Percentiles rank a stretch among this genome's conserved stretches.
These are phyloP conservation scores for Penicillium sp. DNA, from an alignment of 2,329 filamentous ascomycete genomes.

Conservation along the genomic window DNA sequence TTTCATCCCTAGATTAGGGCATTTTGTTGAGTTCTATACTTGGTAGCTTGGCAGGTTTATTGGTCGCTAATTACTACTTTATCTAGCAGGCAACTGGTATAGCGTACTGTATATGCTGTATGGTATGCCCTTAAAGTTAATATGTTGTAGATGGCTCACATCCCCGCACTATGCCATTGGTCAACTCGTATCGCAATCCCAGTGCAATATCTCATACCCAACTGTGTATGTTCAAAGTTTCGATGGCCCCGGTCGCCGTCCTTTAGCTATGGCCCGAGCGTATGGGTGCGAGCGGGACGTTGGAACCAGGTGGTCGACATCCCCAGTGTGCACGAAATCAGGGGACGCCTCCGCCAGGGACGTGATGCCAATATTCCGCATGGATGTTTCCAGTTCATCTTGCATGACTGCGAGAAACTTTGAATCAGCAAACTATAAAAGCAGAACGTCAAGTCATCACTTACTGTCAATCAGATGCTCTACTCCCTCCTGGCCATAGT, in stretches of 20 bases:
- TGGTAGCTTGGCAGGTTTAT: neutral
- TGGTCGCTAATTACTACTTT: neutral
- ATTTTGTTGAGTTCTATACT: neutral
- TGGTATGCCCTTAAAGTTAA: neutral
- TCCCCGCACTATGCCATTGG: neutral
- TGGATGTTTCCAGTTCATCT: slow-evolving; percentile 50
- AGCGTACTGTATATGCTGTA: neutral
- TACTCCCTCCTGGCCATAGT: slow-evolving; percentile 55
- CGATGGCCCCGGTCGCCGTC: slow-evolving; percentile 20
- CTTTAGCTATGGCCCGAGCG: slow-evolving; percentile 37
- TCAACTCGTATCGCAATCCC: neutral
- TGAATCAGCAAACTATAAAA: neutral
- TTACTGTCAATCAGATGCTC: slow-evolving; percentile 56
- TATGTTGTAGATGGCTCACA: neutral
- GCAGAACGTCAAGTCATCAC: slow-evolving; percentile 24
- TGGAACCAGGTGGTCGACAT: slow-evolving; percentile 53
- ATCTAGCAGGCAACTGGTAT: neutral
- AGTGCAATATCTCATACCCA: neutral
- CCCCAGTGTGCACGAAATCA: slow-evolving; percentile 47
- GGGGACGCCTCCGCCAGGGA: slow-evolving; percentile 44
- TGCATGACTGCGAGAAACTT: slow-evolving; percentile 36
- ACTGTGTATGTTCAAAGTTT: slow-evolving; percentile 26
- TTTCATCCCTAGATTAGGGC: neutral
- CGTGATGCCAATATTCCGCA: slow-evolving; percentile 49
- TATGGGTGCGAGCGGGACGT: slow-evolving; percentile 42